Percentiles rank a stretch among this genome's conserved stretches.
These are phyloP conservation scores for Zopfochytrium polystomum DNA, from an alignment of 371 early-diverging fungal species.

Conservation along the genomic window DNA sequence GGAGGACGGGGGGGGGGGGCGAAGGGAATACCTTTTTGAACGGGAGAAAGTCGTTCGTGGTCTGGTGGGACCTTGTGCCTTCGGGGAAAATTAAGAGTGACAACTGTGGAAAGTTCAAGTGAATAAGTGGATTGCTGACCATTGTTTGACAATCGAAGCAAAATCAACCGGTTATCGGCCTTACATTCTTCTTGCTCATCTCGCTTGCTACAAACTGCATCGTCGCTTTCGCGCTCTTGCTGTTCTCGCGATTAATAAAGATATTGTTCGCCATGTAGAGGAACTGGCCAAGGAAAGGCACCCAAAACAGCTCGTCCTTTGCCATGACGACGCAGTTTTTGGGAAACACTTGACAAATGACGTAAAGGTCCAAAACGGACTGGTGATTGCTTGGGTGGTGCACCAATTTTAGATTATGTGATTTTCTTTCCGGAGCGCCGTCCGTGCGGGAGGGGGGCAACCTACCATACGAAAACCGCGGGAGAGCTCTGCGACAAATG, in stretches of 20 bases:
- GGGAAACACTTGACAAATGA: conserved; percentile 60
- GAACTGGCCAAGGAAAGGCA: conserved; percentile 81
- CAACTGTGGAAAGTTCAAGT: background rate
- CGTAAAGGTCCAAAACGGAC: conserved; percentile 63
- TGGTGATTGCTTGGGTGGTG: conserved; percentile 74
- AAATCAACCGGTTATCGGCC: too few species aligned
- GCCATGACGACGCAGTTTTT: conserved; percentile 62
- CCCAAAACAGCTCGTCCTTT: conserved; percentile 72
- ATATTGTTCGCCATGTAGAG: conserved; percentile 73
- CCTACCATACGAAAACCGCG: conserved; percentile 47
- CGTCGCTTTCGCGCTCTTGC: conserved; percentile 70
- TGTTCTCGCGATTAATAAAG: conserved; percentile 88
- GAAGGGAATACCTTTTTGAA: conserved; percentile 71
- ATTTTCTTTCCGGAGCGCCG: background rate
- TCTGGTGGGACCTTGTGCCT: conserved; percentile 84
- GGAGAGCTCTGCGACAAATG: conserved; percentile 53
- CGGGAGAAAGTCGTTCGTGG: conserved; percentile 72
- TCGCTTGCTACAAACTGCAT: conserved; percentile 71
- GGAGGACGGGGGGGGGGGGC: background rate
- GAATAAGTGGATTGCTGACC: background rate
- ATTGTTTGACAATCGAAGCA: background rate
- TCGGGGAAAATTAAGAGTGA: conserved; percentile 60
- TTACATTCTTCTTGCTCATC: conserved; percentile 69
- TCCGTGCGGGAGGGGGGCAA: background rate
- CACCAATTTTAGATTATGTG: background rate